These are phyloP conservation scores for Eragrostis nindensis DNA, from an alignment of 176 grass and related monocot genomes.

Conservation along the genomic window DNA sequence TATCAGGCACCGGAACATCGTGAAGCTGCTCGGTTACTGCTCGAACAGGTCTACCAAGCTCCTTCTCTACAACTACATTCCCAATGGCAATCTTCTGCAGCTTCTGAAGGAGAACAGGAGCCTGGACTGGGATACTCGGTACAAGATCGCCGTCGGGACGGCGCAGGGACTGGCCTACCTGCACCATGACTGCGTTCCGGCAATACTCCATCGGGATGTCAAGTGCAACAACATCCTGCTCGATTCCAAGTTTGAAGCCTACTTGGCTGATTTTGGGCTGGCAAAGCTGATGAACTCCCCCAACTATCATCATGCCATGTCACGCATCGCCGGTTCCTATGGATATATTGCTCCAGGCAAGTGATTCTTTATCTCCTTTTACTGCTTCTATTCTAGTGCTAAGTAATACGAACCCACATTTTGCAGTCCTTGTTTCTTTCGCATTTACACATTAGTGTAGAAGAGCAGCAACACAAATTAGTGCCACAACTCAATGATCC, in stretches of 20 bases:
- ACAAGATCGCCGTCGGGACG: conserved; percentile 77
- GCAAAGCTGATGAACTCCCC: conserved; percentile 97
- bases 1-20: conserved; percentile 97
- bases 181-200: conserved; percentile 85
- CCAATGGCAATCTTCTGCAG: conserved; percentile 89
- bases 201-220: conserved; percentile 90
- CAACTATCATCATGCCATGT: conserved; percentile 92
- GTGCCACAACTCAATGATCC: conserved; percentile 20
- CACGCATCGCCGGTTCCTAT: conserved; percentile 81
- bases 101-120: conserved; percentile 78
- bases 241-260: conserved; percentile 82
- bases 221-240: conserved; percentile 98
- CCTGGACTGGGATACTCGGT: conserved; percentile 89
- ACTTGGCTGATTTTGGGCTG: conserved; percentile 93
- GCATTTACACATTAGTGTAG: conserved; percentile 24
- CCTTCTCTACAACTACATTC: conserved; percentile 94
- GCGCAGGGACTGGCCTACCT: conserved; percentile 92
- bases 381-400: no score
- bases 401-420: not conserved
- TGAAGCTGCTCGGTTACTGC: conserved; percentile 89
- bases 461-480: conserved; percentile 36
- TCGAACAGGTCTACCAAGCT: conserved; percentile 93
- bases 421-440: not conserved
- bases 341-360: conserved; percentile 98
- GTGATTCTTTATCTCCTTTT: conserved; percentile 25